Conservation (phyloP, 192 early-diverging fungal genomes). For the Coemansia reversa region DNA sequence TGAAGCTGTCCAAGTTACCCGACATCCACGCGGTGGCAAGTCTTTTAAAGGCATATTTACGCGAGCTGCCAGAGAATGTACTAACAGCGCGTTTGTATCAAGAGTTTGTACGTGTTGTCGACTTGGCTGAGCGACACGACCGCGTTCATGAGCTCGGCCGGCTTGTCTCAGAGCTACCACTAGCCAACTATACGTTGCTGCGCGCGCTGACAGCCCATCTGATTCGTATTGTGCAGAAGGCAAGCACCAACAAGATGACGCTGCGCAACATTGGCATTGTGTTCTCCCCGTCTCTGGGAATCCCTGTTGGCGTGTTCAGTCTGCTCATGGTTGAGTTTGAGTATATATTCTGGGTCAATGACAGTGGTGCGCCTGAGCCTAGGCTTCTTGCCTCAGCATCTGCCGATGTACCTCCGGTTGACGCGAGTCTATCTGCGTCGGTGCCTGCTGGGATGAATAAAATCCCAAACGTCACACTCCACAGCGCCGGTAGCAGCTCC, state of each 20-base stretch:
- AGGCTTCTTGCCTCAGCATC: constrained; percentile 10
- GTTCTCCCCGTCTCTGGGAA: constrained; percentile 90
- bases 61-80: constrained; percentile 85
- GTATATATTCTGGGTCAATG: constrained; percentile 76
- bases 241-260: constrained; percentile 91
- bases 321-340: constrained; percentile 90
- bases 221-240: constrained; percentile 80
- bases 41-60: constrained; percentile 86
- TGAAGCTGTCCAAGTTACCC: constrained; percentile 60
- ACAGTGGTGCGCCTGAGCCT: constrained; percentile 60
- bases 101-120: constrained; percentile 82
- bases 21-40: constrained; percentile 95
- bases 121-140: constrained; percentile 76
- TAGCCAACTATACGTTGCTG: constrained; percentile 88
- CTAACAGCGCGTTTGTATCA: constrained; percentile 84
- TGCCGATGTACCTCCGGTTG: background rate
- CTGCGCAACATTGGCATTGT: constrained; percentile 94
- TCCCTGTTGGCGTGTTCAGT: constrained; percentile 91
- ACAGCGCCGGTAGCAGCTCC: constrained; percentile 15
- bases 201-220: constrained; percentile 86
- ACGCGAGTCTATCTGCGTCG: constrained; percentile 22
- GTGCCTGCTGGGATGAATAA: constrained; percentile 38
- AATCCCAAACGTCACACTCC: constrained; percentile 5
- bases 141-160: constrained; percentile 79
- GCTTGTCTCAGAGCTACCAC: constrained; percentile 74